Evolutionary conservation across 2,329 filamentous ascomycete genomes (phyloP), one percentile per base, ranked within the genome.

Genomic region (Alternaria sp.): DNA sequence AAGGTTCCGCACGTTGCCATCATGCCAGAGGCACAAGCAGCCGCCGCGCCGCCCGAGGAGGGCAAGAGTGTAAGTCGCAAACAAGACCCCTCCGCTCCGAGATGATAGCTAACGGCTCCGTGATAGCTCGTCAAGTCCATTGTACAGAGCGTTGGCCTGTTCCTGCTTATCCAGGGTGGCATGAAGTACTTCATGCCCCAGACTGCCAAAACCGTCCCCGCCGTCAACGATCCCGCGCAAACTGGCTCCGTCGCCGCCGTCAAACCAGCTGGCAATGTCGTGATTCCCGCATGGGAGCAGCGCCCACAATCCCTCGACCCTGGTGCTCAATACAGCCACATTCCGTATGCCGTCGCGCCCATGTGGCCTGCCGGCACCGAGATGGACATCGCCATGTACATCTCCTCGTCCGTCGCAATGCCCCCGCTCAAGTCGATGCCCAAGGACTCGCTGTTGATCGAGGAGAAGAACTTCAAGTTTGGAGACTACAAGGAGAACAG

Each of bases 291-390:
- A 8, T 81, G 79, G 69, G 71, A 75, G 40, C 66, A 77, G 54
- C 74, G 80, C 36, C 79, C 80, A 11, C 66, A 65, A 25, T 69
- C 74, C 17, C 82, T 89, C 74, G 79, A 89, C 81, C 69, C 73
- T 4, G 74, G 74, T 49, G 90, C 89, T 21, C 81, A 85, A 54
- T 90, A 90, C 77, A 91, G 86, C 71, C 79, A 81, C 1, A 81
- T 93, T 17, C 93, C 93, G 2, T 86, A 90, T 69, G 86, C 86
- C 60, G 85, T 97, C 65, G 91, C 91, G 40, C 94, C 96, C 21
- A 93, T 98, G 74, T 99, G 96, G 96, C 89, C 92, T 3, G 83
- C 87, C 51, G 89, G 96, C 77, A 92, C 89, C 73, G 83, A 88
- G 63, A 81, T 99, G 70, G 96, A 99, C 80, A 88, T 99, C 71